Base-by-base conservation (phyloP, 768 basidiomycete genomes). In the Lyophyllum shimeji region DNA sequence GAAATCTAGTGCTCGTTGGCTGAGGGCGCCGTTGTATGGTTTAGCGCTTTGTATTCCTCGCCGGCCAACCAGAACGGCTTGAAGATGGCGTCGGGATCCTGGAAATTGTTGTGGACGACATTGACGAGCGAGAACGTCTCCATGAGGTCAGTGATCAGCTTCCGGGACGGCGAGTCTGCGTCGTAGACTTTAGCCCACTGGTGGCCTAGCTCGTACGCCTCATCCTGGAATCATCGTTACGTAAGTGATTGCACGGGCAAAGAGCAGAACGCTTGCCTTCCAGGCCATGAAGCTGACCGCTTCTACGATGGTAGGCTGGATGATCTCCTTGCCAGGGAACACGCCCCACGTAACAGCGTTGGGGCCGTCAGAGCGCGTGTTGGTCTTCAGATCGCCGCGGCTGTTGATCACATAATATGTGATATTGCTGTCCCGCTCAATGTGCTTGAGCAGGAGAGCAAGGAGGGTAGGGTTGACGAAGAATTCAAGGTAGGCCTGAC, bases 331-430 rank as follows among this genome's bases (percentile, higher is more conserved):
- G 53, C 93, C 92, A 4, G 95, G 93, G 81, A 96, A 98, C 8
- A 97, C 93, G 60, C 95, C 95, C 95, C 95, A 98, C 1, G 95
- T 98, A 17, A 98, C 94, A n/a, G 95, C 95, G 64, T 97, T 98
- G 24, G 97, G 95, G 2, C 95, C 94, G 49, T 97, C 95, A 1
- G 89, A 91, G 63, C 93, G 90, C 15, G 86, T 95, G 77, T 98
- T 99, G 47, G 97, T 98, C 53, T 88, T 84, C 48, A 99, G 77
- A 69, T 98, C 95, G 39, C 97, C 97, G 40, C 87, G 84, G 70
- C 89, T 93, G 82, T 98, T 98, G 71, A 98, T 96, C 46, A 95
- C 93, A 65, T 98, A 96, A 78, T 98, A 99, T 2, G 95, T 98
- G 66, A 96, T 89, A 62, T 87, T 84, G 57, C 82, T 82, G 65